These are phyloP conservation scores for Colletotrichum costaricense DNA, from an alignment of 2,329 filamentous ascomycete species.

Conservation along the genomic window DNA sequence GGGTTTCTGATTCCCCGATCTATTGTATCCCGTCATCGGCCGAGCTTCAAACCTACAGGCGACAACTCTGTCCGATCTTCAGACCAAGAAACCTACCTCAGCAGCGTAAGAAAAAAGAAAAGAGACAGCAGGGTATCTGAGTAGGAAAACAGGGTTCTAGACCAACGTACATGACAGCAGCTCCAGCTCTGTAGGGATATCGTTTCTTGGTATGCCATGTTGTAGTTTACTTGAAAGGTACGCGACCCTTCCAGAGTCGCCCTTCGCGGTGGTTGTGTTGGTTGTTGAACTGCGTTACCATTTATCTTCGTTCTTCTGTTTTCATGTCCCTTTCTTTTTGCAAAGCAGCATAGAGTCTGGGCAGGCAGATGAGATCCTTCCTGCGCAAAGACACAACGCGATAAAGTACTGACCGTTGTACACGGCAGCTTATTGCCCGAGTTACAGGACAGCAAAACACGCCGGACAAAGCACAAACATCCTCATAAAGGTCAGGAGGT, in stretches of 20 bases:
- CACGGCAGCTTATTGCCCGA: background rate
- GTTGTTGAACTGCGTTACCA: background rate
- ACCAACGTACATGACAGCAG: background rate
- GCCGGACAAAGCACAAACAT: background rate
- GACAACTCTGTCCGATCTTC: conserved; percentile 1
- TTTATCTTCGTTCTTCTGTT: background rate
- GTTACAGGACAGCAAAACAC: background rate
- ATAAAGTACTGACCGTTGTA: background rate
- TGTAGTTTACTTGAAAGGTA: background rate
- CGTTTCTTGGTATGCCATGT: background rate
- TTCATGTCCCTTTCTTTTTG: background rate
- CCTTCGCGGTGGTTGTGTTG: too few species aligned
- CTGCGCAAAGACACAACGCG: background rate
- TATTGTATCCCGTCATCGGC: conserved; percentile 1
- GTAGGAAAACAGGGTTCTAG: background rate
- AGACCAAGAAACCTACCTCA: background rate
- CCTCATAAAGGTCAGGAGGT: background rate
- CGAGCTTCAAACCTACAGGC: conserved; percentile 3
- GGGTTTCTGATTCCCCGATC: conserved; percentile 2
- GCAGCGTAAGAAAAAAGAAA: background rate
- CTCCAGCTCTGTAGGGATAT: background rate
- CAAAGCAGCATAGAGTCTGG: background rate
- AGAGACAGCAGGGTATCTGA: background rate
- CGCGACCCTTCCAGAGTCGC: background rate
- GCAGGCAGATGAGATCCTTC: background rate